Evolutionary conservation across 1,284 basidiomycete genomes (phyloP).

Genomic region (Ganoderma boninense): DNA sequence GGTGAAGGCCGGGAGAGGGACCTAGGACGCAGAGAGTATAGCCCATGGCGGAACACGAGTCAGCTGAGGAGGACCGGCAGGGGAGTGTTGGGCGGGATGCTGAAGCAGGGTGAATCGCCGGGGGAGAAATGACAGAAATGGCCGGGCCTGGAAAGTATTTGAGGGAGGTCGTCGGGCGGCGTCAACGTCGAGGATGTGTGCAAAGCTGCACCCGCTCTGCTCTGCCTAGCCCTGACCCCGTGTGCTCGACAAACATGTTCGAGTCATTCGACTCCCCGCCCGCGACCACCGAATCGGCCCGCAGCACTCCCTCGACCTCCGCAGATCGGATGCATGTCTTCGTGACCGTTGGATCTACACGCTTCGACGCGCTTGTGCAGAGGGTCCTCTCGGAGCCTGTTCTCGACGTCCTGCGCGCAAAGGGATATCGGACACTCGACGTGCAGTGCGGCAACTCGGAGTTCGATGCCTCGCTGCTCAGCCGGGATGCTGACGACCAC

Average conservation of each 20-base stretch:
- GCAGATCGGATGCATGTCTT: constrained; percentile 65
- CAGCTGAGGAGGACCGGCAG: constrained; percentile 22
- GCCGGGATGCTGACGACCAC: constrained; percentile 32
- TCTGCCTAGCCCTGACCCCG: neutral
- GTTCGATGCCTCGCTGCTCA: constrained; percentile 34
- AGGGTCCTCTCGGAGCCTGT: constrained; percentile 65
- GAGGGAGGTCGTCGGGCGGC: constrained; percentile 5
- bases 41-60: constrained; percentile 52
- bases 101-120: constrained; percentile 22
- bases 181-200: constrained; percentile 16
- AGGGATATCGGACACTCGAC: constrained; percentile 66
- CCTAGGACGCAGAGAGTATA: constrained; percentile 71
- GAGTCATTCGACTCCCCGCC: constrained; percentile 23
- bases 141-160: constrained; percentile 7
- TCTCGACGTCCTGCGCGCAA: constrained; percentile 58
- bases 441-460: constrained; percentile 78
- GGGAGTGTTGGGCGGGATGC: constrained; percentile 17
- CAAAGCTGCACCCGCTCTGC: constrained; percentile 1
- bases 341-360: constrained; percentile 92
- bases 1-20: constrained; percentile 34
- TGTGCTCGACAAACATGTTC: constrained; percentile 19
- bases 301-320: constrained; percentile 21
- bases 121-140: constrained; percentile 11
- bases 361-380: constrained; percentile 80
- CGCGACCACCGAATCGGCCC: constrained; percentile 16